Base-by-base conservation (phyloP, 108 stramenopile species). In the Poteriospumella lacustris region DNA sequence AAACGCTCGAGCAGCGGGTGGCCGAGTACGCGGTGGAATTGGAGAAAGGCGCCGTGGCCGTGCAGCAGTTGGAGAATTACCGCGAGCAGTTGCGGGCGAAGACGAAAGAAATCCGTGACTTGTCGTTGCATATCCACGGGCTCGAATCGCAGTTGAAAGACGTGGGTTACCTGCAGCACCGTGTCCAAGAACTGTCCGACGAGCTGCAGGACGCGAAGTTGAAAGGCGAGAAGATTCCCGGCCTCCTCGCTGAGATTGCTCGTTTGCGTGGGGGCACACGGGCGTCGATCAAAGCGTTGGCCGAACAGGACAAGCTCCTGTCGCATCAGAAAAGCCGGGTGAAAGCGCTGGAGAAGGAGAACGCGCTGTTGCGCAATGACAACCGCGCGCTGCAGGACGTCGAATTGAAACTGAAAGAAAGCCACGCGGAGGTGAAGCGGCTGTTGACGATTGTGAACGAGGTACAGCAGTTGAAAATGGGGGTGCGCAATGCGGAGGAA, bases 161-260 rank as follows among this genome's bases (percentile, higher is more conserved):
- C 28, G 60, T 64, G 33, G 33, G 33, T 31, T 64, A 31, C 60
- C 60, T 64, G 24, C 60, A 64, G 5, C 5, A 19, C 28, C 15
- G 60, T 34, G 5, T 12, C 60, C 31, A 19, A 5, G 60, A 64
- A 33, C 33, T 64, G 15, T 26, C 9, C 9, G 24, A 3, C 36
- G 60, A 64, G 31, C 36, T 64, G 12, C 60, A 64, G 36, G 60
- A 64, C 9, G 28, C 33, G 28, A 64, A 64, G 36, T 12, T 12
- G 12, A 64, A 64, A 33, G 31, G 28, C 28, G 60, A 64, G 60
- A 64, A 64, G 60, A 64, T 64, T 24, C 60, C 60, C 28, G 60
- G 60, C 9, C 36, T 64, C 28, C 36, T 64, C 28, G 15, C 60
- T 12, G 60, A 64, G 24, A 64, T 64, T 31, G 15, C 60, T 64